Conservation (phyloP, 225 moss, liverwort and hornwort genomes). For the Straminergon stramineum region DNA sequence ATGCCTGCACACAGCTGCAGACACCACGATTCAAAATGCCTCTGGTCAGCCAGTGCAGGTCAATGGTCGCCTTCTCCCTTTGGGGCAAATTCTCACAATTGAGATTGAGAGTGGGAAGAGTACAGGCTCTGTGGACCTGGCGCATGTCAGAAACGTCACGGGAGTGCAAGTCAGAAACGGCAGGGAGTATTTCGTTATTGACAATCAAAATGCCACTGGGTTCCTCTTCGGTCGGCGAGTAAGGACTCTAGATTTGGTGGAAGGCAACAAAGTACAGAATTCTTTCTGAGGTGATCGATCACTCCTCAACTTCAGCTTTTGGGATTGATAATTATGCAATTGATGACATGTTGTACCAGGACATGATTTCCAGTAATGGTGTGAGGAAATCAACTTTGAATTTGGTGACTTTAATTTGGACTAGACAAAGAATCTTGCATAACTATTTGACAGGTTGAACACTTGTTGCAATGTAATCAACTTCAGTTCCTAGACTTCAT, state of each 20-base stretch:
- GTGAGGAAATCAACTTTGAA: background rate
- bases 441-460: background rate
- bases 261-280: constrained; percentile 13
- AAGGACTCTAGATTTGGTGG: constrained; percentile 31
- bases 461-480: background rate
- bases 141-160: constrained; percentile 8
- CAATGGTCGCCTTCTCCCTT: background rate
- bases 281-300: constrained; percentile 5
- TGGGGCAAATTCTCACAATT: constrained; percentile 4
- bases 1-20: background rate
- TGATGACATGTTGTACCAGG: background rate
- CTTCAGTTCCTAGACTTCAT: background rate
- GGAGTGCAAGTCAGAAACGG: constrained; percentile 4
- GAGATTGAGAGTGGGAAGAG: constrained; percentile 9
- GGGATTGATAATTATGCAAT: background rate
- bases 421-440: background rate
- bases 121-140: background rate
- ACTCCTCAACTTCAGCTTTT: background rate
- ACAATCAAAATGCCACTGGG: constrained; percentile 8
- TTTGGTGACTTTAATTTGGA: background rate
- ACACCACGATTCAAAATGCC: constrained; percentile 31
- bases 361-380: background rate
- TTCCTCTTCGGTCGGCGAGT: constrained; percentile 1
- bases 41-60: constrained; percentile 1
- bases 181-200: constrained; percentile 15